Conservation (phyloP, 108 stramenopile species). For the Aurantiochytrium sp. region DNA sequence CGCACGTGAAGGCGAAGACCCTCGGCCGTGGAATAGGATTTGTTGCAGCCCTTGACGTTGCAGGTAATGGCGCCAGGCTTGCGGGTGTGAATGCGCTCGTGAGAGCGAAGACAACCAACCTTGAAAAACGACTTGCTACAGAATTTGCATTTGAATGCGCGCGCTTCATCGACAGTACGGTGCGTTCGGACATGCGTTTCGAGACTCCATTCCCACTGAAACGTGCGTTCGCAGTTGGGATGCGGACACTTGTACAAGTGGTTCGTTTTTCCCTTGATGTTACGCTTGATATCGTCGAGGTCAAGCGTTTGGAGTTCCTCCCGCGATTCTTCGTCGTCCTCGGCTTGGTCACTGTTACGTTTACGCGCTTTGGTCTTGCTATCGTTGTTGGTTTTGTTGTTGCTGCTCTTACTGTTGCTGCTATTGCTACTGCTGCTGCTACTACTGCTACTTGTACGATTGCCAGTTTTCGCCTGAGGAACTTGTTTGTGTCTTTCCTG, state of each 20-base stretch:
- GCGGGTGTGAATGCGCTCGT: neutral
- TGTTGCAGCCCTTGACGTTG: neutral
- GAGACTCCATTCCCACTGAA: neutral
- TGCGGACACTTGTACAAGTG: neutral
- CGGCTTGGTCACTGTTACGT: too few relatives aligned
- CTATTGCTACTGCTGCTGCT: too few relatives aligned
- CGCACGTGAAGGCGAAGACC: neutral
- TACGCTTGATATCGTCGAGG: neutral
- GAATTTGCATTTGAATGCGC: neutral
- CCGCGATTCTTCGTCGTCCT: too few relatives aligned
- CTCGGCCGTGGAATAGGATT: slow-evolving; percentile 4
- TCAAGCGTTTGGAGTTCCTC: neutral
- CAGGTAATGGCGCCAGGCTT: neutral
- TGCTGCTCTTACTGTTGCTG: too few relatives aligned
- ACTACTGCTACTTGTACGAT: too few relatives aligned
- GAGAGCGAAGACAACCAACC: neutral
- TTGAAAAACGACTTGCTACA: neutral
- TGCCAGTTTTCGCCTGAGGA: too few relatives aligned
- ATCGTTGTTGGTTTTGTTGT: too few relatives aligned
- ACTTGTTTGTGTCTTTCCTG: too few relatives aligned
- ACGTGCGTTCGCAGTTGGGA: neutral
- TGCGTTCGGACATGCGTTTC: neutral
- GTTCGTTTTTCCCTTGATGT: neutral
- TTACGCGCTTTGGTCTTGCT: too few relatives aligned
- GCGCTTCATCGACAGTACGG: neutral